Base-by-base conservation (phyloP, 805 yeast genomes). In the Priceomyces fermenticarens region DNA sequence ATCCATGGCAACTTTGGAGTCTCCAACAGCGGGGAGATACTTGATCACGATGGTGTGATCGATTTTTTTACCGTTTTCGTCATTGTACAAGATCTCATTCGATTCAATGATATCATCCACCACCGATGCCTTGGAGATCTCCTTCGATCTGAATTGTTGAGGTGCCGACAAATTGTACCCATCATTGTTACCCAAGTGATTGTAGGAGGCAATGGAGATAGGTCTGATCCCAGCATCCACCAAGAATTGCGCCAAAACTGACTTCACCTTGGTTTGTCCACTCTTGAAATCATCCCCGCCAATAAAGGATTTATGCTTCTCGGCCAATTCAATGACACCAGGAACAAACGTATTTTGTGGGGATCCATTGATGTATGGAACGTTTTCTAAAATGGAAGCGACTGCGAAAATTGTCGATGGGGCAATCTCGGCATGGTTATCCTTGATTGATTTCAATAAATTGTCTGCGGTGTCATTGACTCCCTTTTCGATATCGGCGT, bases 191-290 rank as follows among this genome's bases (percentile, higher is more conserved):
- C 98, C 98, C 58, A 90, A 77, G 67, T 90, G 98, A 69, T 90
- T 90, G 71, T 90, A 90, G 12, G 97, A 89, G 15, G 97, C 97
- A 63, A 90, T 86, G 25, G 97, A 89, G 29, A 85, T 72, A 29
- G 97, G 97, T 67, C 87, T 85, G 66, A 90, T 90, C 72, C 98
- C 98, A 28, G 98, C 98, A 63, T 90, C 98, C 40, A 90, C 97
- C 52, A 90, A 77, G 65, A 83, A 90, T 70, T 91, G 97, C 15
- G 97, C 97, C 63, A 90, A 76, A 13, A 90, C 97, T n/a, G 97
- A 88, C 72, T 90, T 90, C 58, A 90, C 67, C 72, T 90, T 90
- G 45, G 98, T 90, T 73, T 90, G 98, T 45, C 98, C 98, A 54
- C 90, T 80, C 75, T 90, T 90, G 78, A 90, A 90, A 68, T 90